Evolutionary conservation across 495 filamentous ascomycete genomes (phyloP).

Genomic region (Letharia columbiana): DNA sequence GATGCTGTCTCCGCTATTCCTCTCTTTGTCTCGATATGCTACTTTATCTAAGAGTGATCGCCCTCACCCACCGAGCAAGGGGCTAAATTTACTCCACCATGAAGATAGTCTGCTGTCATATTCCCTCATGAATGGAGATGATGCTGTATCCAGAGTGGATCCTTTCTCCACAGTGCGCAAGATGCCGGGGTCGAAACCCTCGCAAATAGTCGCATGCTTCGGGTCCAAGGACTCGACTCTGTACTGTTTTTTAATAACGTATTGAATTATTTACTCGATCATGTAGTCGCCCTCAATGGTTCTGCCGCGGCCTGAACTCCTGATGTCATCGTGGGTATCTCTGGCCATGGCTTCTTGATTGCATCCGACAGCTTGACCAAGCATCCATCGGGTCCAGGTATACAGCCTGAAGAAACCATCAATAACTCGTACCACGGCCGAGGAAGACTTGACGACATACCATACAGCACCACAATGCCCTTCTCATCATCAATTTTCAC

Average conservation of each 20-base stretch:
- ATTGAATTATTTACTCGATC: not conserved
- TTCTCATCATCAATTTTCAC: slow-evolving; percentile 75
- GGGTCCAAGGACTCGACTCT: not conserved
- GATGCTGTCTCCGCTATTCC: not conserved
- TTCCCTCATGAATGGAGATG: not conserved
- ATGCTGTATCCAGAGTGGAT: not conserved
- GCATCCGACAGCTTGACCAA: slow-evolving; percentile 82
- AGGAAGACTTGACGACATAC: slow-evolving; percentile 29
- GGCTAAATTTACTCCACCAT: not conserved
- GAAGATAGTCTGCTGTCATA: not conserved
- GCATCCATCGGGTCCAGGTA: slow-evolving; percentile 78
- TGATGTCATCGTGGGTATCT: slow-evolving; percentile 24
- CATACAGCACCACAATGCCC: slow-evolving; percentile 82
- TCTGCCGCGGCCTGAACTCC: slow-evolving; percentile 9
- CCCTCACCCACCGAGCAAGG: not conserved
- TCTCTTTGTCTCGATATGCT: not conserved
- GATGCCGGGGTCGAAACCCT: not conserved
- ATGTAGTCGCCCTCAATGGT: slow-evolving; percentile 12
- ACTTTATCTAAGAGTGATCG: not conserved
- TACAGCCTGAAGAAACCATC: slow-evolving; percentile 45
- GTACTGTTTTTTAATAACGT: not conserved
- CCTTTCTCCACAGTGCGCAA: not conserved
- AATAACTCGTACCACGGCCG: slow-evolving; percentile 6
- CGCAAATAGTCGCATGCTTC: not conserved
- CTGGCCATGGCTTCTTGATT: slow-evolving; percentile 80